Percentiles rank a stretch among this genome's conserved stretches.
These are phyloP conservation scores for Beta corolliflora DNA, from an alignment of 179 eudicot genomes.

Conservation along the genomic window DNA sequence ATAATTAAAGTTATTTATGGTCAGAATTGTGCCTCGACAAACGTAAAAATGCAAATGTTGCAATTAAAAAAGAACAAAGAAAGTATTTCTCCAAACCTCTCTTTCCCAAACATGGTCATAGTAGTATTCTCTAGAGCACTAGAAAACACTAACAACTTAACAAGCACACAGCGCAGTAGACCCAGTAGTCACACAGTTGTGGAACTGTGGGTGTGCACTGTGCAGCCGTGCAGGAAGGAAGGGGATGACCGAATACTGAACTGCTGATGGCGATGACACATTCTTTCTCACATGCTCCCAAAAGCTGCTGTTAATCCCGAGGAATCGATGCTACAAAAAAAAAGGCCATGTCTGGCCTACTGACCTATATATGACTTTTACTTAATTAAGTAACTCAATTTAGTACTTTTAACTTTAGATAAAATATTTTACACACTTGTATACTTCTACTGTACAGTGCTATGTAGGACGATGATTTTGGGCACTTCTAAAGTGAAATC, in stretches of 20 bases:
- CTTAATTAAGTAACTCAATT: neutral
- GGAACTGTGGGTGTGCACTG: neutral
- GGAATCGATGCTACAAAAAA: neutral
- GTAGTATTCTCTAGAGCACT: no score
- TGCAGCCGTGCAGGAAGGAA: neutral
- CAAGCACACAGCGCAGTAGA: no score
- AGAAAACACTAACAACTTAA: no score
- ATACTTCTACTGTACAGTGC: neutral
- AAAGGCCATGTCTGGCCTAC: neutral
- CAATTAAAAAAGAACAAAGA: no score
- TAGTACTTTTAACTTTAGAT: neutral
- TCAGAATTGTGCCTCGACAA: no score
- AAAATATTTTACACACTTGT: neutral
- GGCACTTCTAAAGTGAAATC: neutral
- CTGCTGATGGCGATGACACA: slow-evolving; percentile 10
- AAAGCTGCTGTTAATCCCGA: slow-evolving; percentile 3
- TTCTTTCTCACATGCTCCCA: slow-evolving; percentile 7
- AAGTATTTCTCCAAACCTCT: no score
- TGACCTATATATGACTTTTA: neutral
- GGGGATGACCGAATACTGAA: neutral
- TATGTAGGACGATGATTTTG: neutral
- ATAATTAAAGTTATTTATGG: no score
- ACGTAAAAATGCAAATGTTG: no score
- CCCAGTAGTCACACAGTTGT: neutral
- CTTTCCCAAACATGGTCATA: no score